Percentiles rank a stretch among this genome's conserved stretches.
Conservation (phyloP, 176 grass and related monocot genomes). For the Carex littledalei region DNA sequence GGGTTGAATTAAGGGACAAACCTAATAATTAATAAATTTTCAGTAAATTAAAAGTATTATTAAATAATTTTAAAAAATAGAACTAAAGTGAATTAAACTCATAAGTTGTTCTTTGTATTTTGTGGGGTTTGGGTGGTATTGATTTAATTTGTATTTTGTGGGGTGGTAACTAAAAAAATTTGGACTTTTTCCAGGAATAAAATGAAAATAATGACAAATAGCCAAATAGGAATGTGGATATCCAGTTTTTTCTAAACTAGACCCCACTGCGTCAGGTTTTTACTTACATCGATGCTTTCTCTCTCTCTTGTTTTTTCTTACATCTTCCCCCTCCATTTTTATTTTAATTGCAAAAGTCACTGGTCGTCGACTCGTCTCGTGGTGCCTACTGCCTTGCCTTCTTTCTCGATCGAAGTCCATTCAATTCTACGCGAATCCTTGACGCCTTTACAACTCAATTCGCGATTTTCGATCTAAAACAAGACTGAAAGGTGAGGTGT, state of each 20-base stretch:
- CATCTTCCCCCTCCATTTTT: neutral
- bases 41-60: too few relatives aligned
- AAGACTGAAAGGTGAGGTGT: neutral
- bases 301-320: neutral
- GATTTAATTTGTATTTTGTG: too few relatives aligned
- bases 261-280: neutral
- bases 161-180: too few relatives aligned
- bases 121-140: too few relatives aligned
- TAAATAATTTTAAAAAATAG: too few relatives aligned
- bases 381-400: neutral
- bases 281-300: neutral
- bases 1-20: too few relatives aligned
- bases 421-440: neutral
- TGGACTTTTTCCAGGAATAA: too few relatives aligned
- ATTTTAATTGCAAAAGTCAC: neutral
- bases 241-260: neutral
- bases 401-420: neutral
- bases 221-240: too few relatives aligned
- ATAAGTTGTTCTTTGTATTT: too few relatives aligned
- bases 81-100: too few relatives aligned
- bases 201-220: neutral
- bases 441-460: neutral
- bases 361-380: neutral
- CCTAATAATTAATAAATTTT: too few relatives aligned
- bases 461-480: slow-evolving; percentile 3